Base-by-base conservation (phyloP, 495 filamentous ascomycete species). In the Pyrenula massariospora region DNA sequence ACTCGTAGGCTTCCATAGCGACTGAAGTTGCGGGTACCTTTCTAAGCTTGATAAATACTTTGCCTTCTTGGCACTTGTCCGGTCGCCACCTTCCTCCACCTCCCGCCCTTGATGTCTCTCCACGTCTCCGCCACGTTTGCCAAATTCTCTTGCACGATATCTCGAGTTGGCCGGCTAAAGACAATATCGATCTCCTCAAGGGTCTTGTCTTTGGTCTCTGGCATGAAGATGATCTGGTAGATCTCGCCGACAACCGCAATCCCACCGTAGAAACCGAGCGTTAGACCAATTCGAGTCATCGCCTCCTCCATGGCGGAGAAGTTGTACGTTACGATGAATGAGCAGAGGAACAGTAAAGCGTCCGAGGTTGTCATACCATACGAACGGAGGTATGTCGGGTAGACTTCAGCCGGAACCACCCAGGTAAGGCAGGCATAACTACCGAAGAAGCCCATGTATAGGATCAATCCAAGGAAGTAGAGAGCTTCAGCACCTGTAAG, bases 291-390 rank as follows among this genome's bases (percentile, higher is more conserved):
- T 10, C 68, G 70, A 11, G 74, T 74, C 76, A 84, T 80, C 22
- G 78, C 71, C 10, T 70, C 59, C 66, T 79, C 74, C 80, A 84
- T 83, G 25, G 67, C 67, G 2, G 71, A 70, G 71, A 84, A 85
- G 69, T 81, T 82, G 66, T 83, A 84, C 15, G 80, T 84, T 22
- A 83, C 80, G 60, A 83, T 79, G 67, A 83, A 83, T 50, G 77
- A 79, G 63, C 71, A 78, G 54, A 82, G 69, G 73, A 82, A 83
- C 24, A 82, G 67, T 54, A 73, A 76, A 3, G 74, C 78, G 56
- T 80, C 76, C 10, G 75, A 73, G 21, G 73, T 77, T 42, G 77
- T 78, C 80, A 84, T 83, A 20, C 81, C 81, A 67, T 82, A 82
- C 21, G 64, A 68, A 53, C 80, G 80, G 2, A 83, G 76, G 62